Base-by-base conservation (phyloP, 345 rosid species). In the Aquilaria malaccensis region DNA sequence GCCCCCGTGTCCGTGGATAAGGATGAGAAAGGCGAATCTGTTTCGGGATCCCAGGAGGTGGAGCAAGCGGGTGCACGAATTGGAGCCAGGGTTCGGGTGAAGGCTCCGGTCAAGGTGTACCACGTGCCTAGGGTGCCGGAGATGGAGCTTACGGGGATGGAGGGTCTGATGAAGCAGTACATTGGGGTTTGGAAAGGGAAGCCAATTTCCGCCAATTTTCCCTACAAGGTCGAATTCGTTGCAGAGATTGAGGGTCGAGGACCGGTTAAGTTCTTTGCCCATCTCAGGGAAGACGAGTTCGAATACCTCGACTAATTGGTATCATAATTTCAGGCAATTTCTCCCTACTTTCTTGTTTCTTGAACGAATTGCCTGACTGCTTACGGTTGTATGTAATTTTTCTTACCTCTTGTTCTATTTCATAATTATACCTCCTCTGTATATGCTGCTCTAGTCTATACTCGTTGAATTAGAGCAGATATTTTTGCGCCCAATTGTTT, bases 221-320 rank as follows among this genome's bases (percentile, higher is more conserved):
- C 99, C 13, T 90, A 15, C 70, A 94, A 85, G 86, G 81, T 90
- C 48, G 74, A 85, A 83, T 94, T 94, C 15, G 63, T 76, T 45
- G 68, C 71, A 11, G 84, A 87, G 37, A 51, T 88, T 43, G 82
- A 77, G 71, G 97, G 80, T 55, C 83, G 89, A 13, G 91, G 95
- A 7, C 66, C 77, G 60, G 96, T 94, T 49, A 94, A 94, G 77
- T 90, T 94, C 85, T 74, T 76, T 47, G 83, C 91, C 31, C 99
- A 94, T 82, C 91, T 94, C 63, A 88, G 73, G 71, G 92, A 88
- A 50, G 91, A 86, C 11, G 99, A 94, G 75, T 83, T 94, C 65
- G 93, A 83, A 68, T 76, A 64, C 43, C 66, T 82, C 65, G 91
- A 81, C 64, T 71, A 64, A 71, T 6, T 30, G 14, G 30, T 13